Conservation (phyloP, 805 yeast species). For the Lachancea lanzarotensis region DNA sequence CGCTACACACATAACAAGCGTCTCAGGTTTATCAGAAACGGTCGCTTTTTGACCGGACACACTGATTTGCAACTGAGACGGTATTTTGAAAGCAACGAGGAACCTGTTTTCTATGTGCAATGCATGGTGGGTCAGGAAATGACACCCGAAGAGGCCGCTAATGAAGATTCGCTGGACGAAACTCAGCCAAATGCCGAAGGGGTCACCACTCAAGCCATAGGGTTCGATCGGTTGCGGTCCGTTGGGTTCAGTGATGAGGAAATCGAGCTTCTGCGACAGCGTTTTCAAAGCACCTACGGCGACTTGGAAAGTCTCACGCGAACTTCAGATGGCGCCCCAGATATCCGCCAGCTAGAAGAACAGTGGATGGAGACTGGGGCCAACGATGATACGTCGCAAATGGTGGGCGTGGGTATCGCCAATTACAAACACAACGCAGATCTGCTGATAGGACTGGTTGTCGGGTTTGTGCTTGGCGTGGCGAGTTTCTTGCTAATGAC, state of each 20-base stretch:
- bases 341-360: slow-evolving; percentile 66
- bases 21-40: slow-evolving; percentile 27
- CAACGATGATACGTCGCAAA: slow-evolving; percentile 40
- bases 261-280: slow-evolving; percentile 61
- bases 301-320: slow-evolving; percentile 27
- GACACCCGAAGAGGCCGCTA: slow-evolving; percentile 39
- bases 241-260: slow-evolving; percentile 84
- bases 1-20: slow-evolving; percentile 15
- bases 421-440: slow-evolving; percentile 53
- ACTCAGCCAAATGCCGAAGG: slow-evolving; percentile 16
- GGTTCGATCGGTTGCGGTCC: slow-evolving; percentile 75
- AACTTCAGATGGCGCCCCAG: slow-evolving; percentile 37
- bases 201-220: slow-evolving; percentile 53
- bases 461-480: slow-evolving; percentile 75
- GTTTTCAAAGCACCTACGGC: slow-evolving; percentile 67
- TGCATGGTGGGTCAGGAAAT: slow-evolving; percentile 58
- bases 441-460: slow-evolving; percentile 57
- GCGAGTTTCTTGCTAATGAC: slow-evolving; percentile 57
- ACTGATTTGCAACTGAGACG: slow-evolving; percentile 16
- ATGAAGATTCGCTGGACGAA: slow-evolving; percentile 54
- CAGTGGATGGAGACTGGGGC: slow-evolving; percentile 82
- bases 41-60: slow-evolving; percentile 21
- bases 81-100: slow-evolving; percentile 20
- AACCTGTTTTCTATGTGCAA: slow-evolving; percentile 51
- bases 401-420: slow-evolving; percentile 36